Evolutionary conservation across 352 stramenopile species (phyloP).

Genomic region (Phytophthora cactorum): DNA sequence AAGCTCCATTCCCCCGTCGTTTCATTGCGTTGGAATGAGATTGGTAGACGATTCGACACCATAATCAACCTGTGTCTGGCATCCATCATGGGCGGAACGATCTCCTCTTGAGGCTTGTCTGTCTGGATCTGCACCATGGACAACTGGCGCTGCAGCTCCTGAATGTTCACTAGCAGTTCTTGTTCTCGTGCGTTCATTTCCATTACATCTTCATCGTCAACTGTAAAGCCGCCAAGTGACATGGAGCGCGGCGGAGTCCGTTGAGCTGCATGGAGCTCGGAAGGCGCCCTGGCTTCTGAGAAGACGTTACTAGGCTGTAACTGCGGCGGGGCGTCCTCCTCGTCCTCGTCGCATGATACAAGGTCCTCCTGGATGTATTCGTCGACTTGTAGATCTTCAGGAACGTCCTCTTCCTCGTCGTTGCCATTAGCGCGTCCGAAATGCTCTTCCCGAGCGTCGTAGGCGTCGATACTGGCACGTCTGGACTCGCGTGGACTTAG

Average conservation of each 20-base stretch:
- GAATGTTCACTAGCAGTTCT: conserved; percentile 91
- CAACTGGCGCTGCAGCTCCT: conserved; percentile 91
- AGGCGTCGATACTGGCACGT: conserved; percentile 43
- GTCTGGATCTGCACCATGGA: conserved; percentile 88
- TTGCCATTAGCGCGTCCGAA: conserved; percentile 25
- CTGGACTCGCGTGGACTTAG: conserved; percentile 19
- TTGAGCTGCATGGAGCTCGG: conserved; percentile 16
- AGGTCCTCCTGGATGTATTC: conserved; percentile 22
- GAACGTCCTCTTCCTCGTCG: conserved; percentile 22
- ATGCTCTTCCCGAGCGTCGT: conserved; percentile 34
- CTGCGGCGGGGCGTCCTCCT: conserved; percentile 13
- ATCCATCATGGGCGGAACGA: conserved; percentile 67
- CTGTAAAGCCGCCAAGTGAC: conserved; percentile 32
- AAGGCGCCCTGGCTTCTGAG: conserved; percentile 3
- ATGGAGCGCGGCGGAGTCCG: conserved; percentile 37
- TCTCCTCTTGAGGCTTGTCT: conserved; percentile 79
- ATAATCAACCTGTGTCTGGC: conserved; percentile 85
- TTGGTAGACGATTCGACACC: conserved; percentile 92
- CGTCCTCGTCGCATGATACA: conserved; percentile 16
- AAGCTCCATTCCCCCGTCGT: conserved; percentile 88
- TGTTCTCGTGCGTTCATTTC: conserved; percentile 88
- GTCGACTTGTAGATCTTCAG: conserved; percentile 16
- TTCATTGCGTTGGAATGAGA: conserved; percentile 89
- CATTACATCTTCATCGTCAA: conserved; percentile 67
- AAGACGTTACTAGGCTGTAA: conserved; percentile 14